Conservation (phyloP, 495 filamentous ascomycete genomes). For the Jackrogersella minutella region DNA sequence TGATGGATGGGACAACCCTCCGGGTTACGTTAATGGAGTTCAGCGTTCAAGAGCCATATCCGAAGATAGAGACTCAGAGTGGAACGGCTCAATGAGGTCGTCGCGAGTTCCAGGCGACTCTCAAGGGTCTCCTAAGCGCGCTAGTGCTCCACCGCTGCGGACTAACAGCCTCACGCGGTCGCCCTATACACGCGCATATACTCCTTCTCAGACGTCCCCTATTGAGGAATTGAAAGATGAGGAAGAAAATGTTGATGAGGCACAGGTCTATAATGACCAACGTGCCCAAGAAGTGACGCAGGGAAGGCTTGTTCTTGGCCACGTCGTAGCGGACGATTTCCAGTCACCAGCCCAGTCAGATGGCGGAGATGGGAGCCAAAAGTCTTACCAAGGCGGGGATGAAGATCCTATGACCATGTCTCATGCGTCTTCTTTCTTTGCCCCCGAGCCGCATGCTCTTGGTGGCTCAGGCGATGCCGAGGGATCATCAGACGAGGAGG, state of each 20-base stretch:
- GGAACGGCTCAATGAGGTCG: slow-evolving; percentile 32
- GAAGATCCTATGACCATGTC: slow-evolving; percentile 67
- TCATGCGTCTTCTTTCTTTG: slow-evolving; percentile 63
- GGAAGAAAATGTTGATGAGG: slow-evolving; percentile 54
- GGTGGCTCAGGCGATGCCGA: slow-evolving; percentile 83
- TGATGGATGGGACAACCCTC: slow-evolving; percentile 49
- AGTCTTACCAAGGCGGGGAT: slow-evolving; percentile 46
- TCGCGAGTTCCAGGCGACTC: slow-evolving; percentile 46
- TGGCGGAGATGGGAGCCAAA: slow-evolving; percentile 43
- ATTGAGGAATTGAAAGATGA: slow-evolving; percentile 53
- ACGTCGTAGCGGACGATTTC: slow-evolving; percentile 94
- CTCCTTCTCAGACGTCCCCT: slow-evolving; percentile 49
- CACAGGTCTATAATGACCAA: slow-evolving; percentile 82
- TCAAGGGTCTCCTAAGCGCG: slow-evolving; percentile 51
- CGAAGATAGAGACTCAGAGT: slow-evolving; percentile 40
- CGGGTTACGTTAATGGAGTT: slow-evolving; percentile 40
- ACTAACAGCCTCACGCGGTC: slow-evolving; percentile 40
- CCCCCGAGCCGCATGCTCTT: slow-evolving; percentile 68
- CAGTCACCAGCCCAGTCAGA: slow-evolving; percentile 77
- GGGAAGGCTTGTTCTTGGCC: slow-evolving; percentile 90
- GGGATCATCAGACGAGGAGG: slow-evolving; percentile 88
- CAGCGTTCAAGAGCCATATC: slow-evolving; percentile 29
- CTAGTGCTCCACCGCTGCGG: slow-evolving; percentile 42
- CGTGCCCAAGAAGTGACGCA: slow-evolving; percentile 90
- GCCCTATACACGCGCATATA: slow-evolving; percentile 44